Evolutionary conservation across 2,329 filamentous ascomycete genomes (phyloP), one percentile per base, ranked within the genome.

Genomic region (Fusarium sp.): DNA sequence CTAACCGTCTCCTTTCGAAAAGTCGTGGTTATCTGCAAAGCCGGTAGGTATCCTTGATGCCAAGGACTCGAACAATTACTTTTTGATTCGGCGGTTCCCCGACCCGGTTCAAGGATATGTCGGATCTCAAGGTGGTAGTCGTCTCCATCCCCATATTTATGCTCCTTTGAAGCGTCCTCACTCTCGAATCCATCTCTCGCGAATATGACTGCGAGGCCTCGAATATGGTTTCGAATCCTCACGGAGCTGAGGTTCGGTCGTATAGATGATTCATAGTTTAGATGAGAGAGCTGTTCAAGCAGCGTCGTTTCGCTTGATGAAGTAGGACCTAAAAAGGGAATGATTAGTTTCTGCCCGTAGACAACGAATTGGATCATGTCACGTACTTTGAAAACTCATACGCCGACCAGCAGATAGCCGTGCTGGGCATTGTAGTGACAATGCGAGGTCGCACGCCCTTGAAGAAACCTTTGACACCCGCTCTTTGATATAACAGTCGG

Each of bases 351-450:
- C 24, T 35, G 16, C 15, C 18, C 13, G 24, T 15, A 29, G n/a
- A 23, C 13, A 33, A 31, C 16, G n/a, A 9, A 13, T n/a, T 3
- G 21, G 23, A 16, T 12, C 16, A 18, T 18, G n/a, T 4, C 23
- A 82, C 87, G 75, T 80, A 90, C 89, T 91, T 91, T 73, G 87
- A 91, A 68, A 89, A 89, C 75, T 91, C 89, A 73, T 91, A 91
- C 29, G 88, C 88, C 38, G 89, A 96, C 96, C 96, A 99, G 86
- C 96, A 99, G 77, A 99, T 99, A n/a, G 96, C 96, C 33, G 96
- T 99, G 82, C 94, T 98, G 21, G 96, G 96, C 92, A 98, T 98
- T 3, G 96, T 97, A 13, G 94, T 98, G 67, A 99, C 90, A 47
- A 99, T 91, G 76, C 96, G 88, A 46, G 96, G 96, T 74, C 92